Evolutionary conservation across 495 filamentous ascomycete species (phyloP).

Genomic region (Jackrogersella minutella): DNA sequence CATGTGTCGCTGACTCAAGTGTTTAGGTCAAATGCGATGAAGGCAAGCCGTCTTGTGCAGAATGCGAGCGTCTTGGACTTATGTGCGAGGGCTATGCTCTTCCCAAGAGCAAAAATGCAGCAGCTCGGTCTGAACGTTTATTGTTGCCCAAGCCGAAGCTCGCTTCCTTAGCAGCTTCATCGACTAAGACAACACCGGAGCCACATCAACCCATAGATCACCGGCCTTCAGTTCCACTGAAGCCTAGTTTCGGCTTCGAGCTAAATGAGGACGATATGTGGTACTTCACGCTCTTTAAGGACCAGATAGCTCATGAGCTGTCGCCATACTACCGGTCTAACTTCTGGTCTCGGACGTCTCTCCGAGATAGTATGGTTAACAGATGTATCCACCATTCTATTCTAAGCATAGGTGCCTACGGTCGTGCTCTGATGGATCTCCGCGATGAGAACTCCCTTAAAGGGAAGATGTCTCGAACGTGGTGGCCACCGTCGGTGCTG

Average conservation of each 20-base stretch:
- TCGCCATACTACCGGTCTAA: constrained; percentile 31
- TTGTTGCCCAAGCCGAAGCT: constrained; percentile 40
- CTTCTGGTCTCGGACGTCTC: constrained; percentile 36
- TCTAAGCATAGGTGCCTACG: constrained; percentile 42
- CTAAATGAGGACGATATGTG: constrained; percentile 35
- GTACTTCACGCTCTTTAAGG: constrained; percentile 38
- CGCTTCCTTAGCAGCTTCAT: constrained; percentile 1
- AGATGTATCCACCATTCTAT: constrained; percentile 42
- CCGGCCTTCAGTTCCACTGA: neutral
- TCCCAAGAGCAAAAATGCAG: constrained; percentile 23
- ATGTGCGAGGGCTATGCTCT: constrained; percentile 41
- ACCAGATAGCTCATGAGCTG: constrained; percentile 32
- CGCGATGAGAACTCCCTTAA: constrained; percentile 9
- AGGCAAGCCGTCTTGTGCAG: constrained; percentile 38
- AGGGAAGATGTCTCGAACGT: constrained; percentile 13
- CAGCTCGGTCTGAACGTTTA: constrained; percentile 27
- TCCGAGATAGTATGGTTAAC: constrained; percentile 36
- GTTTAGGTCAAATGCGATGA: constrained; percentile 43
- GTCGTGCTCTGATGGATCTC: constrained; percentile 37
- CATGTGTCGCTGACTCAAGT: constrained; percentile 15
- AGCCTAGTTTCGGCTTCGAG: constrained; percentile 35
- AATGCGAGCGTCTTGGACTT: constrained; percentile 40
- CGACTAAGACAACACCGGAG: neutral
- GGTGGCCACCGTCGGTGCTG: constrained; percentile 33
- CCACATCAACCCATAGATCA: constrained; percentile 12